Base-by-base conservation (phyloP, 331 rosid genomes). In the Spiraea crenata region DNA sequence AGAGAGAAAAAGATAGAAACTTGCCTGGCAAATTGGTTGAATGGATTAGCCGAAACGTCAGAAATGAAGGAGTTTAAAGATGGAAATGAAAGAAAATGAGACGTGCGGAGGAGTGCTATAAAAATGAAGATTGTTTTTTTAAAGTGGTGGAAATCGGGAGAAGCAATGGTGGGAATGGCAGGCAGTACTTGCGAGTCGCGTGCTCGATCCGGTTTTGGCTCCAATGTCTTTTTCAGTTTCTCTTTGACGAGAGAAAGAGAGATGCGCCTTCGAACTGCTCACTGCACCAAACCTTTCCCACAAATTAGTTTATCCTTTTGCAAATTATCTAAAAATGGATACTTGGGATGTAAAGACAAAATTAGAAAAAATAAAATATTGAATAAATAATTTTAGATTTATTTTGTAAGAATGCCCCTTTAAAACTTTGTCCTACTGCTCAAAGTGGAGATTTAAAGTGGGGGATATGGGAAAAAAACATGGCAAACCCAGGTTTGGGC, bases 1-100 rank as follows among this genome's bases (percentile, higher is more conserved):
- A 59, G 54, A 46, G 56, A 67, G 60, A 63, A 74, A 62, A 5
- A 66, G 47, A 64, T 69, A 67, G 81, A 57, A 45, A 70, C 74
- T 66, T 50, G 55, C 86, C 86, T 75, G 70, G 12, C 38, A 25
- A 51, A 44, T 46, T 3, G 50, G 11, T 3, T 2, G 69, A 57
- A 67, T 46, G 9, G 63, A 58, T 68, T 73, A 34, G 76, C 35
- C 17, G 40, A 49, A 34, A 51, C 47, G 72, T 71, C 55, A 35
- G 71, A 59, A 17, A 55, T 20, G 49, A n/a, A 56, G 66, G 7
- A 41, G 31, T 55, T 72, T 74, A 54, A 2, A 5, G 67, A 19
- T 34, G 0, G 7, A 1, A n/a, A 62, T 69, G 65, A 73, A 61
- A 55, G 45, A 9, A 41, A 55, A 55, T 55, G 74, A 69, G 74